These are phyloP conservation scores for Leccinum arenicola DNA, from an alignment of 768 basidiomycete genomes.

Conservation along the genomic window DNA sequence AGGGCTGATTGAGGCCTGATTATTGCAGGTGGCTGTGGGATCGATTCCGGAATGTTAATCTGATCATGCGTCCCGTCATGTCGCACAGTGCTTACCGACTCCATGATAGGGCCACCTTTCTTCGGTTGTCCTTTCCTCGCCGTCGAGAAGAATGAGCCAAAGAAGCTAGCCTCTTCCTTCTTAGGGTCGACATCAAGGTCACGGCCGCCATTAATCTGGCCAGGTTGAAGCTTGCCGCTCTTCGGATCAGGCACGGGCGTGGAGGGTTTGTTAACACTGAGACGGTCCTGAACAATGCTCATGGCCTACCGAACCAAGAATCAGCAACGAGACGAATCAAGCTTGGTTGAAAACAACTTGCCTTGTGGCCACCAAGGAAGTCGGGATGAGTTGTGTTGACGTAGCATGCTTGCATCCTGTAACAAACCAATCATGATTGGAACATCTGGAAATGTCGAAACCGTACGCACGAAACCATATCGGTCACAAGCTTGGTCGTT, in stretches of 20 bases:
- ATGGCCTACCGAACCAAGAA: slow-evolving; percentile 63
- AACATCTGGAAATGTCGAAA: neutral
- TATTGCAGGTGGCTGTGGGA: slow-evolving; percentile 66
- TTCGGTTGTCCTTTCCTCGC: slow-evolving; percentile 59
- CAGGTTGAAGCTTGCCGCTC: slow-evolving; percentile 55
- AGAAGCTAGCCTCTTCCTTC: slow-evolving; percentile 91
- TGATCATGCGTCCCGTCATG: slow-evolving; percentile 14
- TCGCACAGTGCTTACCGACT: slow-evolving; percentile 41
- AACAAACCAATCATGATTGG: slow-evolving; percentile 3
- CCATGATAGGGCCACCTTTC: slow-evolving; percentile 59
- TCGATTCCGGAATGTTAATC: neutral
- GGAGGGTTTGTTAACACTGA: slow-evolving; percentile 80
- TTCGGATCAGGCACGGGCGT: slow-evolving; percentile 60
- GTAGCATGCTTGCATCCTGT: slow-evolving; percentile 96
- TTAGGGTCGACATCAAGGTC: slow-evolving; percentile 89
- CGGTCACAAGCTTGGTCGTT: slow-evolving; percentile 90
- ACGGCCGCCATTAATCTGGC: slow-evolving; percentile 84
- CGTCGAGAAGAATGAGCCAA: slow-evolving; percentile 90
- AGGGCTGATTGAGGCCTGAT: slow-evolving; percentile 90
- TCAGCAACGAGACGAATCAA: neutral
- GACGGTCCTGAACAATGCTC: slow-evolving; percentile 76
- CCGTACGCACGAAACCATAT: slow-evolving; percentile 80
- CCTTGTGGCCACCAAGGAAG: slow-evolving; percentile 95
- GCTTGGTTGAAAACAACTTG: slow-evolving; percentile 18
- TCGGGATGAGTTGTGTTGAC: slow-evolving; percentile 99